A percentile compares a stretch with the other conserved stretches of the same genome.
phyloP scores from a whole-genome alignment of 768 basidiomycete genomes.

The Termitomyces sp. region DNA sequence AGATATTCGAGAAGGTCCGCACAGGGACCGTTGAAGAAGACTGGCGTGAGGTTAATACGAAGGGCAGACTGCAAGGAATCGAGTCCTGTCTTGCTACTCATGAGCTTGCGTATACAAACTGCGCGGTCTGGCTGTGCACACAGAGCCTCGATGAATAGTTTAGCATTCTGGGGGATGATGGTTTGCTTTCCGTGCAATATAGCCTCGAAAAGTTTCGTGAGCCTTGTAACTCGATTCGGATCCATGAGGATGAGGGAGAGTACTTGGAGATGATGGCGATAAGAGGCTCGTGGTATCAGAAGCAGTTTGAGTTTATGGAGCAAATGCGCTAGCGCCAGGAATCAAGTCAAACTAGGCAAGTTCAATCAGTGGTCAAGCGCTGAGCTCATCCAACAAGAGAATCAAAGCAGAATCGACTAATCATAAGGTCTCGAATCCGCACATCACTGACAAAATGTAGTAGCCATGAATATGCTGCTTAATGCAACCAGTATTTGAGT shows the following conservation, averaged over 20 bases:
- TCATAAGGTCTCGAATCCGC: neutral
- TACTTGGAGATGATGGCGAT: neutral
- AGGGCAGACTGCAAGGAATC: neutral
- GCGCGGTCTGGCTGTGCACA: conserved; percentile 6
- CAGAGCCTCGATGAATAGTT: neutral
- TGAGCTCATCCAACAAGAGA: neutral
- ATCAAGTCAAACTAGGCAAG: neutral
- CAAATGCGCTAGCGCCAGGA: neutral
- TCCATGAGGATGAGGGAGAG: neutral
- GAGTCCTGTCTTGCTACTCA: neutral
- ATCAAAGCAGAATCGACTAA: neutral
- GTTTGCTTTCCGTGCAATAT: neutral
- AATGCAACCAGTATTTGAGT: neutral
- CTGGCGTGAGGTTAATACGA: neutral
- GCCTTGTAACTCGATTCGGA: neutral
- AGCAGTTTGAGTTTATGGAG: neutral
- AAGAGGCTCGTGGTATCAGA: neutral
- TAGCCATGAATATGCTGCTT: neutral
- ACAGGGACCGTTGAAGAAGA: neutral
- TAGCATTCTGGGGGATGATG: neutral
- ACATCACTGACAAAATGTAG: neutral
- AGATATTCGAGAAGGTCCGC: neutral
- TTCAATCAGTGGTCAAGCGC: neutral
- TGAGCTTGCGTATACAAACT: neutral
- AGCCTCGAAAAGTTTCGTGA: neutral